Evolutionary conservation across 2,329 filamentous ascomycete genomes (phyloP).

Genomic region (Bipolaris zeicola): DNA sequence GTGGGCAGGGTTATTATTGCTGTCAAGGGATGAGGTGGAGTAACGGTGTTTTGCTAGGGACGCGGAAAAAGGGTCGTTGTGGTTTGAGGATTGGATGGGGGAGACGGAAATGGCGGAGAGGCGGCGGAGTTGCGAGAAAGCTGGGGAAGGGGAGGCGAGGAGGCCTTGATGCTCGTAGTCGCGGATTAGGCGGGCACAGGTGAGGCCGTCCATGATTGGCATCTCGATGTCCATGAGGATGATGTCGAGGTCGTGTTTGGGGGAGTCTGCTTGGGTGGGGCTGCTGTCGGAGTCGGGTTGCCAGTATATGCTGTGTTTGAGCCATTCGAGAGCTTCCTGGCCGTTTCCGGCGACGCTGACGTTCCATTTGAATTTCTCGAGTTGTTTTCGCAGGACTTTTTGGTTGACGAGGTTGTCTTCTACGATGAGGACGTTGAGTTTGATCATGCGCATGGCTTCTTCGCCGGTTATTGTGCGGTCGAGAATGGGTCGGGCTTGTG

Average conservation of each 20-base stretch:
- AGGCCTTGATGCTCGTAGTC: slow-evolving; percentile 33
- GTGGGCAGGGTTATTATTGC: too few relatives aligned
- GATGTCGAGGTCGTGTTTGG: slow-evolving; percentile 26
- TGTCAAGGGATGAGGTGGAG: background rate
- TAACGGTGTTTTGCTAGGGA: background rate
- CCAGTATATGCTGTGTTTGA: slow-evolving; percentile 40
- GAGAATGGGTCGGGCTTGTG: slow-evolving; percentile 10
- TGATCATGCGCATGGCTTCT: slow-evolving; percentile 26
- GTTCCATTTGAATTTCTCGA: slow-evolving; percentile 44
- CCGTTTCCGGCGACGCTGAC: slow-evolving; percentile 49
- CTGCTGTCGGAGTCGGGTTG: slow-evolving; percentile 1
- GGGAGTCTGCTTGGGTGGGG: background rate
- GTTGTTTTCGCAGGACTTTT: slow-evolving; percentile 48
- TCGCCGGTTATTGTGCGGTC: slow-evolving; percentile 23
- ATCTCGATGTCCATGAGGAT: slow-evolving; percentile 45
- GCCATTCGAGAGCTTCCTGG: slow-evolving; percentile 46
- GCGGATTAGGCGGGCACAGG: slow-evolving; percentile 36
- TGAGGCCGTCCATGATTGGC: slow-evolving; percentile 44
- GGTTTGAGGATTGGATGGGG: background rate
- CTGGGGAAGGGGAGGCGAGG: slow-evolving; percentile 10
- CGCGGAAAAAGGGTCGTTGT: background rate
- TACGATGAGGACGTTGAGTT: slow-evolving; percentile 39
- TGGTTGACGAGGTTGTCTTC: slow-evolving; percentile 52
- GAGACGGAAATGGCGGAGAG: background rate
- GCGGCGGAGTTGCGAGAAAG: slow-evolving; percentile 2